Evolutionary conservation across 148 eudicot species (phyloP).

Genomic region (Rhododendron griersonianum): DNA sequence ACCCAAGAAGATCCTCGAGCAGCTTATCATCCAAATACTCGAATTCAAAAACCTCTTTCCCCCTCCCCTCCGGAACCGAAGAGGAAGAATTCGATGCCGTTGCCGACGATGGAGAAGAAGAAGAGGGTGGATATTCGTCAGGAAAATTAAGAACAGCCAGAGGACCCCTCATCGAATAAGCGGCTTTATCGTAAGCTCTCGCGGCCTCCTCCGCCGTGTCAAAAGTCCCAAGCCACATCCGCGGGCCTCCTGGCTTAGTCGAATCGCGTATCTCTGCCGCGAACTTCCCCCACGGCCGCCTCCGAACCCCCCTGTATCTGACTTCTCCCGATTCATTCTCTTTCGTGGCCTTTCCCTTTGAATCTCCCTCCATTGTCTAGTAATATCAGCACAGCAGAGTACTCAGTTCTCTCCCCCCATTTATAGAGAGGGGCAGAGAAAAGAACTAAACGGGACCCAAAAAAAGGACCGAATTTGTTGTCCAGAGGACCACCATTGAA

Average conservation of each 20-base stretch:
- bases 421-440: neutral
- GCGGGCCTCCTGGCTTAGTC: slow-evolving; percentile 5
- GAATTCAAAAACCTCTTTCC: slow-evolving; percentile 26
- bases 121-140: slow-evolving; percentile 21
- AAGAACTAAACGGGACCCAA: neutral
- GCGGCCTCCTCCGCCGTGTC: slow-evolving; percentile 18
- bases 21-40: slow-evolving; percentile 31
- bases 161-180: slow-evolving; percentile 14
- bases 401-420: neutral
- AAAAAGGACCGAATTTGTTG: neutral
- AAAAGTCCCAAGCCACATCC: slow-evolving; percentile 27
- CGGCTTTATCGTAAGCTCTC: slow-evolving; percentile 18
- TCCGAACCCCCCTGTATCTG: slow-evolving; percentile 17
- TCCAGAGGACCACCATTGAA: neutral
- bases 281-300: slow-evolving; percentile 31
- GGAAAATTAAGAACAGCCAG: slow-evolving; percentile 32
- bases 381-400: neutral
- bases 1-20: slow-evolving; percentile 35
- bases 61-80: neutral
- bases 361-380: neutral
- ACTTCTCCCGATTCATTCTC: neutral
- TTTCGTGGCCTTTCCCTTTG: neutral
- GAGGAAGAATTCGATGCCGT: neutral
- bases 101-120: neutral
- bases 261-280: slow-evolving; percentile 28